Conservation (phyloP, 1,284 basidiomycete genomes). For the Fomitiporia mediterranea region DNA sequence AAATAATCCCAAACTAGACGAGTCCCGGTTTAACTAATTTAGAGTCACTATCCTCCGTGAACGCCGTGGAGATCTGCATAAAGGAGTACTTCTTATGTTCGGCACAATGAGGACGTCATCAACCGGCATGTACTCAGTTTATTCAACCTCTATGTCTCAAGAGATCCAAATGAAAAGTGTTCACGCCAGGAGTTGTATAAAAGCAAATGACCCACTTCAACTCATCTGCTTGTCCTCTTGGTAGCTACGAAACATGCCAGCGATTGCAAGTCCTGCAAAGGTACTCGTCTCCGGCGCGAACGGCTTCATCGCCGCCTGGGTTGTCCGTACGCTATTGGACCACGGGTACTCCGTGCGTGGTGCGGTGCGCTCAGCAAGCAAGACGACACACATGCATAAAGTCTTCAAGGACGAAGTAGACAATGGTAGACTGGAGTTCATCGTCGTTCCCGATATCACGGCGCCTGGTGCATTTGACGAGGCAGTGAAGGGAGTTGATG, state of each 20-base stretch:
- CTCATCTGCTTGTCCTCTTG: no score
- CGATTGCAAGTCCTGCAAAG: constrained; percentile 35
- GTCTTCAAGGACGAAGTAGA: constrained; percentile 30
- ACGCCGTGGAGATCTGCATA: no score
- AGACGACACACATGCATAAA: constrained; percentile 42
- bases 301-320: constrained; percentile 40
- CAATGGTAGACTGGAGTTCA: constrained; percentile 16
- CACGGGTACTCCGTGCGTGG: constrained; percentile 47
- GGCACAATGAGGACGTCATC: no score
- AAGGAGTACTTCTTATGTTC: no score
- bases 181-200: no score
- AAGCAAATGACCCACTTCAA: no score
- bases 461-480: constrained; percentile 58
- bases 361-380: constrained; percentile 48
- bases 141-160: no score
- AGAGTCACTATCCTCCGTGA: no score
- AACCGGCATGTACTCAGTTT: no score
- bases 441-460: constrained; percentile 19
- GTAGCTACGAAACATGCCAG: constrained; percentile 40
- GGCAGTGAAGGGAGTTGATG: constrained; percentile 62
- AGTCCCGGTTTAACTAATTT: no score
- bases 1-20: no score
- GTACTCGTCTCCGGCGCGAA: constrained; percentile 40
- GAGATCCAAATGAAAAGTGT: no score
- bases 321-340: constrained; percentile 36